A percentile compares a stretch with the other conserved stretches of the same genome.
phyloP scores from a whole-genome alignment of 768 basidiomycete genomes.

The Exidia glandulosa region DNA sequence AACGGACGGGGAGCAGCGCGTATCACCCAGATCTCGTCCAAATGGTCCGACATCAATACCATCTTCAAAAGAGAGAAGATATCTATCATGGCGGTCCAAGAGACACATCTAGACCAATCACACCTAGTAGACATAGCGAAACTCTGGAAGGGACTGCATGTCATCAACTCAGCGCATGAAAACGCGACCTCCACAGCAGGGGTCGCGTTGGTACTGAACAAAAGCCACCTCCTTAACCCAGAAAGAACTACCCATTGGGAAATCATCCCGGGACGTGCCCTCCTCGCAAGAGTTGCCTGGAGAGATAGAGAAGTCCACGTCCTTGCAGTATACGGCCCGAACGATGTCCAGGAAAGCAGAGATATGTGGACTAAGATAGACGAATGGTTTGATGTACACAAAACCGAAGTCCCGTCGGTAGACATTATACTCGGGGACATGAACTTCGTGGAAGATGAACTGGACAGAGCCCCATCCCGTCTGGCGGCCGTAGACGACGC shows the following conservation, averaged over 20 bases:
- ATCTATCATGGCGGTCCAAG: background rate
- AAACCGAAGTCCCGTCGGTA: background rate
- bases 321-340: background rate
- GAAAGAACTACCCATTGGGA: background rate
- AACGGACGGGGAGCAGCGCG: background rate
- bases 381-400: background rate
- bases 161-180: background rate
- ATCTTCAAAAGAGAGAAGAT: background rate
- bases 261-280: background rate
- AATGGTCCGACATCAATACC: background rate
- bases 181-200: background rate
- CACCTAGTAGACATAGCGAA: background rate
- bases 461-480: background rate
- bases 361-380: background rate
- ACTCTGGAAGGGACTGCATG: background rate
- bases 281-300: background rate
- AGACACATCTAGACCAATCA: background rate
- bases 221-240: background rate
- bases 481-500: background rate
- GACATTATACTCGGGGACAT: background rate
- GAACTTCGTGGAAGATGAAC: background rate
- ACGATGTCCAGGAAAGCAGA: background rate
- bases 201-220: background rate
- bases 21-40: background rate
- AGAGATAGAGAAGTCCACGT: background rate